Evolutionary conservation across 2,329 filamentous ascomycete genomes (phyloP), one percentile per base, ranked within the genome.

Genomic region (Aspergillus intermedius): DNA sequence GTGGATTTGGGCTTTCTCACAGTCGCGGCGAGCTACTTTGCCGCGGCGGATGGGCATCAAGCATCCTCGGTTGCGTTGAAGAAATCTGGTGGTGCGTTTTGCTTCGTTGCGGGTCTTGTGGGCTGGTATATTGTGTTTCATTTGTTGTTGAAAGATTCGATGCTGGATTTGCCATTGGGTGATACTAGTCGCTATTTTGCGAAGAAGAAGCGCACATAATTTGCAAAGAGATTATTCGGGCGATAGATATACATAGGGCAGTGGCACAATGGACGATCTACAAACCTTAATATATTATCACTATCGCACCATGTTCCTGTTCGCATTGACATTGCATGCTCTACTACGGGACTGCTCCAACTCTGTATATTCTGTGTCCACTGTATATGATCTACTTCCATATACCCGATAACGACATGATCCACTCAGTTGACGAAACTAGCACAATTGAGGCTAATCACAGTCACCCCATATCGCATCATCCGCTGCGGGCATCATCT

Each of bases 41-140:
- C 73, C 0, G 56, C 57, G 3, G 74, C 74, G 2, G 74, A 77
- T 54, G 73, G 71, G 1, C 54, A 74, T 9, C 23, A 47, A 2
- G 57, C 54, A 2, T 55, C 66, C 0, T 61, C 67, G 0, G 51
- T 59, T 2, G 69, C 64, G 3, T 56, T 77, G 49, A 72, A 74
- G 52, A 74, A 70, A 43, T 63, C 72, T 1, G 74, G 67, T 3
- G 75, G 74, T 2, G 74, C 61, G 1, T 76, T 75, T 54, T 75
- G 70, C 23, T 77, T 77, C 50, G 50, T 72, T 4, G 67, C 70
- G 7, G 74, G 74, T 1, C 56, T 77, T 57, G 56, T 74, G 19
- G 74, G 74, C 1, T 77, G 71, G 60, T 74, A 74, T 55, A 73
- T 71, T 8, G 61, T 72, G 8, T 70, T 59, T 5, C 69, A 74